Conservation (phyloP, 768 basidiomycete species). For the Leucosporidium yakuticum region DNA sequence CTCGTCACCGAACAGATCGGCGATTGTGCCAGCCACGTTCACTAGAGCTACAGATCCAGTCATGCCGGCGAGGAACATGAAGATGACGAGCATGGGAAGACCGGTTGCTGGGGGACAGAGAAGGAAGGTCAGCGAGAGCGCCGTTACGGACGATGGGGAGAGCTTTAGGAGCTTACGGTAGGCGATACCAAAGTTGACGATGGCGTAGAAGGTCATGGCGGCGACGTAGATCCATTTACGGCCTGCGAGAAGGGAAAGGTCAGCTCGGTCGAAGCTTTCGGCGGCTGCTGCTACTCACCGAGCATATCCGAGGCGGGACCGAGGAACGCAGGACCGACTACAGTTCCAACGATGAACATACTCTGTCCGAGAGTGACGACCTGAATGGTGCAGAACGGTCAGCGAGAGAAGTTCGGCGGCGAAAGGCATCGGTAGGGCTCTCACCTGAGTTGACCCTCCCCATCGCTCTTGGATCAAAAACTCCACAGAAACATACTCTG, state of each 20-base stretch:
- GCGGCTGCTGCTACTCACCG: background rate
- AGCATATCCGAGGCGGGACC: background rate
- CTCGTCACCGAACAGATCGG: background rate
- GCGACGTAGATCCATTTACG: constrained; percentile 3
- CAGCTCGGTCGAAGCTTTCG: too few relatives aligned
- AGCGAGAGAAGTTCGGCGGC: too few relatives aligned
- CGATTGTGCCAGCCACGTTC: background rate
- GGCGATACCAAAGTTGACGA: constrained; percentile 2
- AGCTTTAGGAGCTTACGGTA: too few relatives aligned
- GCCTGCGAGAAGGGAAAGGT: too few relatives aligned
- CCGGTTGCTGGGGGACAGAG: background rate
- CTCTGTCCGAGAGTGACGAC: background rate
- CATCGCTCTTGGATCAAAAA: background rate
- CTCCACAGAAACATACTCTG: background rate
- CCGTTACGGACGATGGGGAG: too few relatives aligned
- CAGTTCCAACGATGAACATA: background rate
- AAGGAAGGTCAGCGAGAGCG: too few relatives aligned
- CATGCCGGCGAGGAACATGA: constrained; percentile 5
- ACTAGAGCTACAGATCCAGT: background rate
- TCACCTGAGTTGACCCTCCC: background rate
- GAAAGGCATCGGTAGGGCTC: too few relatives aligned
- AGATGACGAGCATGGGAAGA: constrained; percentile 6
- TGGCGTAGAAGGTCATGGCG: background rate
- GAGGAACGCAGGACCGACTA: background rate
- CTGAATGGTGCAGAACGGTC: background rate